Conservation (phyloP, 805 yeast genomes). For the Yarrowia sp. region DNA sequence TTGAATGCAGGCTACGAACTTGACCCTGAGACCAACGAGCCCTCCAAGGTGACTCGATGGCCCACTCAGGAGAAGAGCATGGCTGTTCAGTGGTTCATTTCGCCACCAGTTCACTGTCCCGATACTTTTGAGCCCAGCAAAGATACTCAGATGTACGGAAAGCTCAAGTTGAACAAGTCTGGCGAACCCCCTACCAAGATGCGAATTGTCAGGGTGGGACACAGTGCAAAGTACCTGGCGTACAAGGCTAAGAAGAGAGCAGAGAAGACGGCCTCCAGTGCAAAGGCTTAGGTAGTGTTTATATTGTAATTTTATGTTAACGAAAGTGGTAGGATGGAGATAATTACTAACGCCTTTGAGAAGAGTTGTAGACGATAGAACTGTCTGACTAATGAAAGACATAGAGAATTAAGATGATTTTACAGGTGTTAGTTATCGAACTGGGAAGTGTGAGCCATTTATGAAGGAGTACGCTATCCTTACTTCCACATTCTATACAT, state of each 20-base stretch:
- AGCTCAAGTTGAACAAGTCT: background rate
- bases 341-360: too few species aligned
- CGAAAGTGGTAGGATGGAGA: too few species aligned
- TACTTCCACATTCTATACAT: too few species aligned
- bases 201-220: conserved; percentile 56
- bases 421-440: too few species aligned
- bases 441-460: too few species aligned
- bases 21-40: conserved; percentile 42
- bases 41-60: conserved; percentile 41
- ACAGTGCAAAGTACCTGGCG: conserved; percentile 75
- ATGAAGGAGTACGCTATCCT: too few species aligned
- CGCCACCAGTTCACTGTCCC: conserved; percentile 44
- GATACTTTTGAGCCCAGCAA: conserved; percentile 22
- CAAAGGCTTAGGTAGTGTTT: background rate
- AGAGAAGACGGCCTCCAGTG: background rate
- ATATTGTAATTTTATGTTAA: too few species aligned
- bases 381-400: too few species aligned
- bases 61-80: conserved; percentile 31
- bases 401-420: too few species aligned
- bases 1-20: conserved; percentile 42
- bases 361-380: too few species aligned
- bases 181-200: conserved; percentile 22
- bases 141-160: conserved; percentile 32
- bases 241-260: conserved; percentile 52
- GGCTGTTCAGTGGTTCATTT: conserved; percentile 44